These are phyloP conservation scores for Rhipidocladum racemiflorum DNA, from an alignment of 176 grass and related monocot species.

Conservation along the genomic window DNA sequence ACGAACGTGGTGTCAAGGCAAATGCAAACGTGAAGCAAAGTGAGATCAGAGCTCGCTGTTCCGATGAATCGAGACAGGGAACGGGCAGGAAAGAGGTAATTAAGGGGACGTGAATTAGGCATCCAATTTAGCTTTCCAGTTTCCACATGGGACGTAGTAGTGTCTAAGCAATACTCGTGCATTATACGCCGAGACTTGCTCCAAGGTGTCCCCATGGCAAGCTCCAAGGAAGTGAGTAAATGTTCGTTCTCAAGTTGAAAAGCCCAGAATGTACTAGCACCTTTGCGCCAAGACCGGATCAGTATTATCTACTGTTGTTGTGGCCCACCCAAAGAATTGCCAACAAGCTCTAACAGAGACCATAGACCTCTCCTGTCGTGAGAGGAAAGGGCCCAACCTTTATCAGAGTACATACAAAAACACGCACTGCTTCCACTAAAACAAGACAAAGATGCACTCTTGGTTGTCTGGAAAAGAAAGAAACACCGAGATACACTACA, in stretches of 20 bases:
- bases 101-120: too few species aligned
- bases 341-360: background rate
- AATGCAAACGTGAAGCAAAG: too few species aligned
- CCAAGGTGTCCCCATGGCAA: background rate
- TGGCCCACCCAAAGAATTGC: background rate
- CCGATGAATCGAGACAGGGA: too few species aligned
- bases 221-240: background rate
- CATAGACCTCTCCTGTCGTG: background rate
- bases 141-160: too few species aligned
- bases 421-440: background rate
- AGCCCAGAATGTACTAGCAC: background rate
- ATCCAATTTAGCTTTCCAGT: too few species aligned
- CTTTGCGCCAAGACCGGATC: background rate
- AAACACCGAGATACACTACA: background rate
- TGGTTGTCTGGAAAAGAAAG: background rate
- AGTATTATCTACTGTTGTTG: background rate
- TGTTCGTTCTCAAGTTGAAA: background rate
- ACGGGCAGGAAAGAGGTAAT: too few species aligned
- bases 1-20: too few species aligned
- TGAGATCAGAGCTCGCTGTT: too few species aligned
- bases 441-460: background rate
- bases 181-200: background rate
- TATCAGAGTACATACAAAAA: background rate
- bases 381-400: conserved; percentile 20
- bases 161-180: too few species aligned